Percentiles rank a stretch among this genome's conserved stretches.
Conservation (phyloP, 2,329 filamentous ascomycete genomes). For the Aspergillus proliferans region DNA sequence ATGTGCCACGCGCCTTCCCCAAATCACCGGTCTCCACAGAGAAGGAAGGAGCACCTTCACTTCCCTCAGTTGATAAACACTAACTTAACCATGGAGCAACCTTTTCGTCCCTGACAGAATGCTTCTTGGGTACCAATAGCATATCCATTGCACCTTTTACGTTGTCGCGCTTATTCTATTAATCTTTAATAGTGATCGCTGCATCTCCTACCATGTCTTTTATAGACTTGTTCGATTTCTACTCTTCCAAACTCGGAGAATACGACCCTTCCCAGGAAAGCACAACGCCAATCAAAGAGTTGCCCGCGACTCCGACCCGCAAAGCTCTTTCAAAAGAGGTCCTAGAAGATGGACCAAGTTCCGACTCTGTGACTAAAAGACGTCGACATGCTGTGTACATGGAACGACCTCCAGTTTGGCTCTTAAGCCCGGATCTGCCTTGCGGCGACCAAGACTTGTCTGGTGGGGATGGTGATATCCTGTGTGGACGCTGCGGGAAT, state of each 20-base stretch:
- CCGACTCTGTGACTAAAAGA: constrained; percentile 16
- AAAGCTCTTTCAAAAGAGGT: constrained; percentile 6
- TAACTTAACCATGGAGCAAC: background rate
- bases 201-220: background rate
- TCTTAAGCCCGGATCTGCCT: constrained; percentile 6
- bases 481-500: background rate
- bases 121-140: background rate
- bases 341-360: background rate
- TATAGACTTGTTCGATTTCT: background rate
- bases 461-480: background rate
- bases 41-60: background rate
- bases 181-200: background rate
- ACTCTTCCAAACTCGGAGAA: background rate
- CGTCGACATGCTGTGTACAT: constrained; percentile 28
- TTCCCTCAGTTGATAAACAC: background rate
- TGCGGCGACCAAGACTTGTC: background rate
- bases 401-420: constrained; percentile 25
- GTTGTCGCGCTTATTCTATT: background rate
- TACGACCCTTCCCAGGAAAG: too few species aligned
- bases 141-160: background rate
- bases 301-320: background rate
- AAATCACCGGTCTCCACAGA: too few species aligned
- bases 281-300: too few species aligned
- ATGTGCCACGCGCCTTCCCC: too few species aligned
- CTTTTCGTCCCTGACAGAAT: too few species aligned